Evolutionary conservation across 495 filamentous ascomycete species (phyloP), one percentile per base, ranked within the genome.

Genomic region (Melanomma pulvis-pyrius): DNA sequence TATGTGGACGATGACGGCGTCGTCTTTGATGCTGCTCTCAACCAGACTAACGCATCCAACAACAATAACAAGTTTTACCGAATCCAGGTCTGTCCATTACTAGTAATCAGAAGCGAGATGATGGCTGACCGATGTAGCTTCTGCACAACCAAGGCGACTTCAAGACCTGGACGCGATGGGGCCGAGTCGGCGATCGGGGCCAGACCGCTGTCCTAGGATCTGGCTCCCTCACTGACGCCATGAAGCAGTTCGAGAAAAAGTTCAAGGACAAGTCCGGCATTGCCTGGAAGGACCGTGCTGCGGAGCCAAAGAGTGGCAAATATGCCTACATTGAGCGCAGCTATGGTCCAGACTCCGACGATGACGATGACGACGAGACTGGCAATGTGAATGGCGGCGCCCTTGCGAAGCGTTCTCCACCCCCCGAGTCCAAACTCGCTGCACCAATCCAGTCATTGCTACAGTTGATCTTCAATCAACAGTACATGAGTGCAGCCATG

Each of bases 211-310:
- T 79, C 19, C 67, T 88, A 1, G 79, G 78, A 1, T 32, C 74
- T 29, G 78, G 80, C 11, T 51, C 64, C 19, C 67, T 88, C 7
- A 62, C 66, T 0, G 39, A 64, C 5, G 90, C 90, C 0, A 72
- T 83, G 28, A 63, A 47, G 0, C 62, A 81, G 6, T 96, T 91
- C 59, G 76, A 89, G 30, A 87, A 84, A 71, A 90, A 90, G 66
- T 96, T 96, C 82, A 92, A 85, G 64, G 82, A 85, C 64, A 94
- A 96, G 74, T 83, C 89, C 0, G 91, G 91, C 8, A 75, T 88
- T 30, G 59, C 72, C 0, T 96, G 92, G 92, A 79, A 72, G 0
- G 72, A 90, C 48, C 84, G 92, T 1, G 73, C 81, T 11, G 77
- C 83, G 1, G 71, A 79, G 6, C 87, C 89, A 0, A 88, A 84